A percentile compares a stretch with the other conserved stretches of the same genome.
Evolutionary conservation across 1,284 basidiomycete species (phyloP).

Genomic region (Sanghuangporus weigelae): DNA sequence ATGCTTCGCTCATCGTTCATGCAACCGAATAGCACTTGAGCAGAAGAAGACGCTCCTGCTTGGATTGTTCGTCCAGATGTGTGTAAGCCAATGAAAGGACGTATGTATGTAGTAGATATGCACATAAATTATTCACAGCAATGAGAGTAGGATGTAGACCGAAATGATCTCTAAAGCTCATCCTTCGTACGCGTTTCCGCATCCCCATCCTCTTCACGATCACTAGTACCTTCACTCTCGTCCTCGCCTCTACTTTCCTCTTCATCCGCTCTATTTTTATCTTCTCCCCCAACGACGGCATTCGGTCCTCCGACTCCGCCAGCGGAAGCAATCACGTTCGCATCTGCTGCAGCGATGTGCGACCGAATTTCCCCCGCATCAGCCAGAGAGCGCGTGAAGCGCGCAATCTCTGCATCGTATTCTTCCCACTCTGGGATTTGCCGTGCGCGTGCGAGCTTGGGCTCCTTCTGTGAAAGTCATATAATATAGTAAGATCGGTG

Average conservation of each 20-base stretch:
- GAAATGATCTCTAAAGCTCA: constrained; percentile 8
- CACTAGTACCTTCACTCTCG: background rate
- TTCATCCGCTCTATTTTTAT: background rate
- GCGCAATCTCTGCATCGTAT: constrained; percentile 79
- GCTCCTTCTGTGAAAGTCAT: constrained; percentile 74
- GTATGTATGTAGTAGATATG: background rate
- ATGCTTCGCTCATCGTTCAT: too few relatives aligned
- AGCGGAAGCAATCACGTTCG: constrained; percentile 64
- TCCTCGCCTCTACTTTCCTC: background rate
- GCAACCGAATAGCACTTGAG: too few relatives aligned
- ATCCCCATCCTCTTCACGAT: background rate
- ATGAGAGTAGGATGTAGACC: background rate
- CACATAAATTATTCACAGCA: background rate
- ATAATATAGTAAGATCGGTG: background rate
- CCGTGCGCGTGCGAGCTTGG: constrained; percentile 87
- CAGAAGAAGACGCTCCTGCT: too few relatives aligned
- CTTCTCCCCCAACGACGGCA: background rate
- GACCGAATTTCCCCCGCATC: constrained; percentile 61
- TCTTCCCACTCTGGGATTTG: constrained; percentile 97
- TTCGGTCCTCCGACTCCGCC: constrained; percentile 18
- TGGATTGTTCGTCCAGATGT: background rate
- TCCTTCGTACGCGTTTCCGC: constrained; percentile 3
- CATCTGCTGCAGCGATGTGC: constrained; percentile 62
- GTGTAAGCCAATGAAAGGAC: background rate
- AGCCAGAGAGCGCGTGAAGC: constrained; percentile 64